phyloP scores from a whole-genome alignment of 805 yeast species.

The Pichia cabralensis region DNA sequence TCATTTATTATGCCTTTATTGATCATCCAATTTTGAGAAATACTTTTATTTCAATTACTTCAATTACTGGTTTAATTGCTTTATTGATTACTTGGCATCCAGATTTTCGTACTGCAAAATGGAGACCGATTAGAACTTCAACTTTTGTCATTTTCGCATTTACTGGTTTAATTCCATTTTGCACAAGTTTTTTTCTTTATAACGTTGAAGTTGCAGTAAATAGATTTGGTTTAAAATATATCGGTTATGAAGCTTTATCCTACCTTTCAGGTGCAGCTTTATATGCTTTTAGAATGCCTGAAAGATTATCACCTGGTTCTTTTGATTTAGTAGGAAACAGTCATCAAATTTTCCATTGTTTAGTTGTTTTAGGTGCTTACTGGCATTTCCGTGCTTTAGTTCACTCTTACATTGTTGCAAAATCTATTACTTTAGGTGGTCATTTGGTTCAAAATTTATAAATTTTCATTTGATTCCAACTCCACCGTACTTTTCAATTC shows the following conservation, averaged over 20 bases:
- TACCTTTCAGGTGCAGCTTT: conserved; percentile 73
- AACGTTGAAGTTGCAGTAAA: conserved; percentile 40
- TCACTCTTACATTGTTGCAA: conserved; percentile 44
- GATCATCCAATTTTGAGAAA: conserved; percentile 31
- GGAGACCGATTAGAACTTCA: conserved; percentile 68
- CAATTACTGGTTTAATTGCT: conserved; percentile 50
- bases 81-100: conserved; percentile 53
- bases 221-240: conserved; percentile 51
- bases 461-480: no score
- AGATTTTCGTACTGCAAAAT: conserved; percentile 55
- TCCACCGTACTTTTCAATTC: no score
- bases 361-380: conserved; percentile 68
- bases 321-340: conserved; percentile 72
- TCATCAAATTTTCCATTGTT: conserved; percentile 74
- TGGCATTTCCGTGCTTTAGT: conserved; percentile 63
- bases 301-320: conserved; percentile 48
- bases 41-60: conserved; percentile 35
- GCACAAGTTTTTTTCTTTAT: conserved; percentile 37
- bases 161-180: conserved; percentile 63
- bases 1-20: conserved; percentile 31
- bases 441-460: no score
- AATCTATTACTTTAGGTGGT: conserved; percentile 15
- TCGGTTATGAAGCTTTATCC: conserved; percentile 58
- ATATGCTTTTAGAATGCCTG: conserved; percentile 76
- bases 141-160: conserved; percentile 78